Base-by-base conservation (phyloP, 2,329 filamentous ascomycete genomes). In the Neophaeococcomyces mojaviensis region DNA sequence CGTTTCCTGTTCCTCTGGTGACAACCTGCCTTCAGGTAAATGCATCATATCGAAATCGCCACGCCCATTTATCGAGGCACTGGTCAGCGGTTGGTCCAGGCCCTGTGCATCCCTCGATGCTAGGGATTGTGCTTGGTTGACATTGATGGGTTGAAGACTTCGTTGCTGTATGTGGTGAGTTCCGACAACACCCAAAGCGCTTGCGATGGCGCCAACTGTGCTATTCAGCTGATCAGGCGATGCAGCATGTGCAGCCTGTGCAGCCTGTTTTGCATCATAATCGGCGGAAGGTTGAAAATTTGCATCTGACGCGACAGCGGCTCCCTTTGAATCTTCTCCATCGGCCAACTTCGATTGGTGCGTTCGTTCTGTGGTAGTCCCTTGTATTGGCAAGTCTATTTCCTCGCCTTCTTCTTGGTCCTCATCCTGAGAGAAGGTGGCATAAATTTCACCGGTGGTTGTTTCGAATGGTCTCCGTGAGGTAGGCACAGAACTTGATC, bases 141-240 rank as follows among this genome's bases (percentile, higher is more conserved):
- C 10, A 13, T 36, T 16, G 5, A 26, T 3, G 4, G 32, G 24
- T 22, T 44, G 7, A 13, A 7, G 20, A 16, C 20, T 16, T 22
- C 24, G 24, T 31, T n/a, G 33, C 32, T 16, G 12, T 28, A 37
- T 33, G 6, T 44, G 33, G 30, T 44, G 41, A 2, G 37, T 32
- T 26, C 41, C 41, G 3, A 44, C 41, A 15, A 52, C 50, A 34
- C 50, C 51, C 22, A 57, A 42, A 13, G 53, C 55, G 24, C 55
- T 53, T n/a, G 55, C 55, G 31, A 57, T 49, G 8, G 50, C 51
- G 19, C 51, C 55, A 3, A 57, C 55, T 20, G 55, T 55, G 15
- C 41, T 47, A 38, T 51, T 52, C 28, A 55, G 49, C 10, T 44
- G 24, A 26, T 44, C 41, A 12, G 41, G 28, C 3, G 41, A 44